Base-by-base conservation (phyloP, 768 basidiomycete genomes). In the Mycena indigotica region DNA sequence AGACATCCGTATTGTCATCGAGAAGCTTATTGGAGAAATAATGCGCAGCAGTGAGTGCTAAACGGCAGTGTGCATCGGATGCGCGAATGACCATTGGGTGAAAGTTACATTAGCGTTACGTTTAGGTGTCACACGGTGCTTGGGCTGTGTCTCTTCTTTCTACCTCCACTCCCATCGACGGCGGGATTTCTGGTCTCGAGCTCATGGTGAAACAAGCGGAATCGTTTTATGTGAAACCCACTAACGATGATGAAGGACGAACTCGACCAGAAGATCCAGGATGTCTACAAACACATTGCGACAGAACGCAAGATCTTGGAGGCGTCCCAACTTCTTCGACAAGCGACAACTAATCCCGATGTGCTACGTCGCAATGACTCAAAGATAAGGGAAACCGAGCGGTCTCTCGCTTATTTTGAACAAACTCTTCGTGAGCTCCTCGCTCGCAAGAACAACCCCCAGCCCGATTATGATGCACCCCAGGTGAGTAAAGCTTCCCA, bases 271-370 rank as follows among this genome's bases (percentile, higher is more conserved):
- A 95, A 95, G 84, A 93, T 95, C 71, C 86, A 88, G 72, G 91
- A 93, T 73, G 86, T 95, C 67, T 85, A 88, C 77, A 88, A 85
- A 74, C 89, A 90, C 72, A 95, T 96, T 72, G 84, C 89, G 77
- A 94, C 89, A 30, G 93, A 96, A 77, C 89, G 89, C 74, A 95
- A 93, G 82, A 87, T 95, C 70, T 80, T 96, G 63, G 91, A 95
- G 73, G 93, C 88, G 17, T 86, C 87, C 26, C 84, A 88, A 69
- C 81, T 84, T 64, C 79, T 95, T 55, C 84, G 88, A 45, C 84
- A 85, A 71, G 93, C 93, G 2, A 95, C 93, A 28, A 83, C 77
- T 41, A 96, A 96, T 68, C 89, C 84, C 65, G 93, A 95, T 74
- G 94, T 95, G 48, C 76, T 92, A 50, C 81, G 88, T 61, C 81